A percentile compares a stretch with the other conserved stretches of the same genome.
Conservation (phyloP, 1,139 yeast species). For the Diutina sp. region DNA sequence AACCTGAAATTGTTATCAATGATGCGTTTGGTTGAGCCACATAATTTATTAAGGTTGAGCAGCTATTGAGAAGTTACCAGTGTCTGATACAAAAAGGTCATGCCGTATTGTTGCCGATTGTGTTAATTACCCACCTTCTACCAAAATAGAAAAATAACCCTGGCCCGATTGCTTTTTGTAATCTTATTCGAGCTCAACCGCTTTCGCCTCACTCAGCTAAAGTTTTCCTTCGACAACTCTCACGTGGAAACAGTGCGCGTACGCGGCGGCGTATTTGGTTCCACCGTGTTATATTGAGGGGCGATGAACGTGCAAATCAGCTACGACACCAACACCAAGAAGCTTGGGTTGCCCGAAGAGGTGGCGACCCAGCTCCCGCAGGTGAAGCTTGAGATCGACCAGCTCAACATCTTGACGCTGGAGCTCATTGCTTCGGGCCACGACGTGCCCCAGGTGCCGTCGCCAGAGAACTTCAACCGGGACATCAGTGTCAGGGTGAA, state of each 20-base stretch:
- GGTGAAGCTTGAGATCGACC: constrained; percentile 37
- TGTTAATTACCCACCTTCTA: no score
- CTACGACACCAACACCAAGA: constrained; percentile 14
- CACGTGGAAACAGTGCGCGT: neutral
- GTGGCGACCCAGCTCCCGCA: constrained; percentile 13
- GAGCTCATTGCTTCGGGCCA: constrained; percentile 47
- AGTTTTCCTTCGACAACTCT: neutral
- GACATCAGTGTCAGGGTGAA: constrained; percentile 54
- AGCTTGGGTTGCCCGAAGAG: constrained; percentile 15
- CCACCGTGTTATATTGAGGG: neutral
- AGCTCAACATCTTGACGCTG: constrained; percentile 48
- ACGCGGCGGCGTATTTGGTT: neutral
- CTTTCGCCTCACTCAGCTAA: neutral
- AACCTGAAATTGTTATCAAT: no score
- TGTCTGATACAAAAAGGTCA: no score
- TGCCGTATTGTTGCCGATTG: no score
- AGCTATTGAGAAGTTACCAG: no score
- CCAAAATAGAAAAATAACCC: no score
- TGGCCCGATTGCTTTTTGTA: no score
- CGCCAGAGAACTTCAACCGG: constrained; percentile 37
- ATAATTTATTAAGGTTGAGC: no score
- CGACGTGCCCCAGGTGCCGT: constrained; percentile 62
- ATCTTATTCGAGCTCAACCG: neutral
- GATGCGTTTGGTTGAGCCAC: no score
- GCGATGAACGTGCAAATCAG: constrained; percentile 8